Percentiles rank a stretch among this genome's conserved stretches.
Evolutionary conservation across 345 rosid genomes (phyloP).

Genomic region (Sisymbrium irio): DNA sequence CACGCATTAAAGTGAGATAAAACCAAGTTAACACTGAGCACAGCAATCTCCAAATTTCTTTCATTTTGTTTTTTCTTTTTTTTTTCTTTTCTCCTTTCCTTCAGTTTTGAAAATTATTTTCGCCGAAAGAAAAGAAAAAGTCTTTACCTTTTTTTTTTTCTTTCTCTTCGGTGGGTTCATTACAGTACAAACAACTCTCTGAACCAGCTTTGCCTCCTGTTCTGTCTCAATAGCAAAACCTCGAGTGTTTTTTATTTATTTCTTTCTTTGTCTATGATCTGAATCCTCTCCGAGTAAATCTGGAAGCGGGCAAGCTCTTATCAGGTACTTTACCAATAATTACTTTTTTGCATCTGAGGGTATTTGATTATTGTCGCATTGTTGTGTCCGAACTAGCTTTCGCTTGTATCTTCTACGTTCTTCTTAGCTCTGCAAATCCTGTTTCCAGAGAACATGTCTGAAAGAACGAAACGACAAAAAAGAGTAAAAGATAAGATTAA

Average conservation of each 20-base stretch:
- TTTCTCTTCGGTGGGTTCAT: conserved; percentile 20
- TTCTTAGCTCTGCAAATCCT: conserved; percentile 25
- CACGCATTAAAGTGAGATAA: conserved; percentile 22
- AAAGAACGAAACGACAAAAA: conserved; percentile 28
- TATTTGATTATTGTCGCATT: conserved; percentile 15
- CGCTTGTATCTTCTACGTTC: conserved; percentile 24
- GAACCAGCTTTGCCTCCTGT: not conserved
- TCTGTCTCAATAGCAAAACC: conserved; percentile 21
- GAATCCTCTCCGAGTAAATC: conserved; percentile 21
- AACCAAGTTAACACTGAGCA: conserved; percentile 22
- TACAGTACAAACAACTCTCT: conserved; percentile 26
- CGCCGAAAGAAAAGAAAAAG: conserved; percentile 32
- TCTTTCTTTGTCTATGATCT: not conserved
- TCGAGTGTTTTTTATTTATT: not conserved
- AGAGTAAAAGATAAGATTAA: not conserved
- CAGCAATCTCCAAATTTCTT: not conserved
- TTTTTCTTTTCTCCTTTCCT: not conserved
- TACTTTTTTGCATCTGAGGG: conserved; percentile 38
- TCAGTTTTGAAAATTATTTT: conserved; percentile 16
- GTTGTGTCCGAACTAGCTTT: conserved; percentile 8
- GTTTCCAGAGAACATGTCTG: conserved; percentile 9
- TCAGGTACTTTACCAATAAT: conserved; percentile 38
- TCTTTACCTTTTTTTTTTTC: not conserved
- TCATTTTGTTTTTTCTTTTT: not conserved
- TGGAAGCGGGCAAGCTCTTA: conserved; percentile 35